A percentile compares a stretch with the other conserved stretches of the same genome.
phyloP scores from a whole-genome alignment of 192 early-diverging fungal species.

The Backusella sp. region DNA sequence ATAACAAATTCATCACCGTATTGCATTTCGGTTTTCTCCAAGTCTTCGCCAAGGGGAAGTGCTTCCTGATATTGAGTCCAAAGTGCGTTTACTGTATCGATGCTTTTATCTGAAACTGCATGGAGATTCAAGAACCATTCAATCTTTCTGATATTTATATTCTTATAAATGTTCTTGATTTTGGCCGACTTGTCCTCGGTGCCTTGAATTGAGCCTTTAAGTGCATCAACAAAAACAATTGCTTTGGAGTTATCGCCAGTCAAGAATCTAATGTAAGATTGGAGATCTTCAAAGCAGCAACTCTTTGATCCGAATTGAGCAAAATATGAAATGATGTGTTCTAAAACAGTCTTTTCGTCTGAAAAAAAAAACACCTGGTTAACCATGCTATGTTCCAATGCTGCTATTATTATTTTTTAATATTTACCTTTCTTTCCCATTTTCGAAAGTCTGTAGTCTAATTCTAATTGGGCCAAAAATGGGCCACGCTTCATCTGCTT shows the following conservation, averaged over 20 bases:
- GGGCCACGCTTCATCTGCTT: slow-evolving; percentile 62
- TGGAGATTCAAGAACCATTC: slow-evolving; percentile 34
- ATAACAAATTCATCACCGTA: slow-evolving; percentile 79
- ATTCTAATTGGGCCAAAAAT: slow-evolving; percentile 68
- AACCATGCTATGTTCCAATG: not conserved
- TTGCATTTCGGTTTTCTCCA: slow-evolving; percentile 73
- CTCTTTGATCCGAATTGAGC: slow-evolving; percentile 59
- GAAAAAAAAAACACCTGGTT: not conserved
- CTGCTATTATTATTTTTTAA: not conserved
- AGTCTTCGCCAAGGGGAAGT: slow-evolving; percentile 47
- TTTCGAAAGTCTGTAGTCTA: slow-evolving; percentile 39
- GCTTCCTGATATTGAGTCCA: slow-evolving; percentile 42
- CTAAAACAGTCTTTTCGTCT: slow-evolving; percentile 17
- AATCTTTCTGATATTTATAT: slow-evolving; percentile 39
- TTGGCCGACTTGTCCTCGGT: slow-evolving; percentile 36
- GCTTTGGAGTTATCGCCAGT: slow-evolving; percentile 16
- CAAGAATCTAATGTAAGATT: slow-evolving; percentile 49
- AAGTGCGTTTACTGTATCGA: slow-evolving; percentile 36
- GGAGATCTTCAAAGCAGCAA: slow-evolving; percentile 78
- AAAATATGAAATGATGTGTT: slow-evolving; percentile 56
- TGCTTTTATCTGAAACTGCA: not conserved
- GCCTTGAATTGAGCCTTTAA: slow-evolving; percentile 27
- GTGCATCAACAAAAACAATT: slow-evolving; percentile 33
- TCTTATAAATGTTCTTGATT: slow-evolving; percentile 37
- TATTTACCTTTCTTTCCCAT: slow-evolving; percentile 37